These are phyloP conservation scores for Garcia nutans DNA, from an alignment of 345 rosid species.

Conservation along the genomic window DNA sequence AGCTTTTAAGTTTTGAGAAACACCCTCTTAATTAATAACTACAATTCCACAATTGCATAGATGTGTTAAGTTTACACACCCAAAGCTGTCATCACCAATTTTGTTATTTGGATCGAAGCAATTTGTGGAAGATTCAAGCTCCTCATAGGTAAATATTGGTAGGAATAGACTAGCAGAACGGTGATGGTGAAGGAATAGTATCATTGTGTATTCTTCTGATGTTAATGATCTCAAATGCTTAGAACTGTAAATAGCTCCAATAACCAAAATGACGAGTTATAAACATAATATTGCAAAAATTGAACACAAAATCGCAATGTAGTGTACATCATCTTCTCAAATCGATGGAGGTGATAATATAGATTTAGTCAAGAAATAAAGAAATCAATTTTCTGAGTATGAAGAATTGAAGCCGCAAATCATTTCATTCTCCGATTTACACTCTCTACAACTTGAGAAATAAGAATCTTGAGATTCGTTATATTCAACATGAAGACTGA, in stretches of 20 bases:
- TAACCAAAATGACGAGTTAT: slow-evolving; percentile 43
- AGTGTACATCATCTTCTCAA: slow-evolving; percentile 30
- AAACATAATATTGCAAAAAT: slow-evolving; percentile 55
- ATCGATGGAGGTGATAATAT: slow-evolving; percentile 37
- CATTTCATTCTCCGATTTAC: slow-evolving; percentile 48
- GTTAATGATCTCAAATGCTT: slow-evolving; percentile 39
- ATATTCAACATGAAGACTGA: too few species aligned
- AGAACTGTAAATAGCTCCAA: slow-evolving; percentile 51
- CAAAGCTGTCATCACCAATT: slow-evolving; percentile 93
- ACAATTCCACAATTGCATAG: too few species aligned
- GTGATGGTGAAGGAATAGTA: slow-evolving; percentile 72
- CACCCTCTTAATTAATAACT: too few species aligned
- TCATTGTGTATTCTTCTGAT: slow-evolving; percentile 68
- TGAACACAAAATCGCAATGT: slow-evolving; percentile 46
- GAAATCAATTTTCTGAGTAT: slow-evolving; percentile 49
- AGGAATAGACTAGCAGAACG: slow-evolving; percentile 73
- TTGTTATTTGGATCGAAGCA: slow-evolving; percentile 73
- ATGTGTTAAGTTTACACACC: slow-evolving; percentile 76
- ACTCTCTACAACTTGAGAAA: slow-evolving; percentile 54
- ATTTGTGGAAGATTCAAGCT: slow-evolving; percentile 75
- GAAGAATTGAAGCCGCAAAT: slow-evolving; percentile 73
- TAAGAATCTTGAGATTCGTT: too few species aligned
- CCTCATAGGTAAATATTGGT: slow-evolving; percentile 86
- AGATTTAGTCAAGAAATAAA: slow-evolving; percentile 50
- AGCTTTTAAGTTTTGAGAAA: too few species aligned